These are phyloP conservation scores for Pisolithus microcarpus DNA, from an alignment of 768 basidiomycete species.

Conservation along the genomic window DNA sequence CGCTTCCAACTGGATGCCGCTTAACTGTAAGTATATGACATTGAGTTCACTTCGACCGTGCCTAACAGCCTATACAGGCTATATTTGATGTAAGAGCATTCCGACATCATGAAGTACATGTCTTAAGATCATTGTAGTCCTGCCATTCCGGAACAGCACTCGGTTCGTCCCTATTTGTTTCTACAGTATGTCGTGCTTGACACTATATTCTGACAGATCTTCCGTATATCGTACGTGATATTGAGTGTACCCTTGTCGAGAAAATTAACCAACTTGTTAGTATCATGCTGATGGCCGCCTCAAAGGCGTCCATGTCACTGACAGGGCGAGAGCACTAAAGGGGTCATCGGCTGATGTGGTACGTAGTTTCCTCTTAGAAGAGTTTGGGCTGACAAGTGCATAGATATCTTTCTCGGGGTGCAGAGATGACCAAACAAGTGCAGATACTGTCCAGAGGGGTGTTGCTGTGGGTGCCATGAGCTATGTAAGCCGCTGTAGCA, in stretches of 20 bases:
- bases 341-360: constrained; percentile 70
- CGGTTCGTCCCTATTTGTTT: constrained; percentile 18
- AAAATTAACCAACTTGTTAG: constrained; percentile 23
- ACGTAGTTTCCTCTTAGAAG: constrained; percentile 8
- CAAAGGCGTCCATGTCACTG: constrained; percentile 37
- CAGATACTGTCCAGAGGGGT: constrained; percentile 58
- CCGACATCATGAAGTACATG: neutral
- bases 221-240: constrained; percentile 21
- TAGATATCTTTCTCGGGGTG: constrained; percentile 72
- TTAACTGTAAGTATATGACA: constrained; percentile 38
- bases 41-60: neutral
- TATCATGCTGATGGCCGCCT: constrained; percentile 55
- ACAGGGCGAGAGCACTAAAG: constrained; percentile 32
- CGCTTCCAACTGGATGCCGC: constrained; percentile 61
- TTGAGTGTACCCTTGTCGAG: no score
- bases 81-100: constrained; percentile 42
- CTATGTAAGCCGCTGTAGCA: constrained; percentile 41
- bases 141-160: constrained; percentile 47
- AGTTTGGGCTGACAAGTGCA: neutral
- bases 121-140: constrained; percentile 22
- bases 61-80: constrained; percentile 16
- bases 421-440: constrained; percentile 64
- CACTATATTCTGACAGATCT: constrained; percentile 10
- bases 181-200: neutral
- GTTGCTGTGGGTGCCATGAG: constrained; percentile 76